phyloP scores from a whole-genome alignment of 2,329 filamentous ascomycete species.

The Graphilbum ipis-grandicollis region DNA sequence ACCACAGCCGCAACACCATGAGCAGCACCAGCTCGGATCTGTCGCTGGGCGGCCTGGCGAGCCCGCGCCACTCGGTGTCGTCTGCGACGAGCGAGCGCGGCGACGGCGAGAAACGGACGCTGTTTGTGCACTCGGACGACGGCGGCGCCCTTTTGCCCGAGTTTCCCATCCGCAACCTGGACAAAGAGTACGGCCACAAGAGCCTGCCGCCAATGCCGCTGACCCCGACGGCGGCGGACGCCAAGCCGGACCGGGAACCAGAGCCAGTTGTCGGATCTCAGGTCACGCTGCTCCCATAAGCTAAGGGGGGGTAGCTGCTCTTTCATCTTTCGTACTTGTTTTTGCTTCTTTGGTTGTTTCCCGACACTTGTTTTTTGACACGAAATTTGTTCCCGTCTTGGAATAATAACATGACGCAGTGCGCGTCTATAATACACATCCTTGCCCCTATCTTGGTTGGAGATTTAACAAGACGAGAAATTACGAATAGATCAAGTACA shows the following conservation, averaged over 20 bases:
- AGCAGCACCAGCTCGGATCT: conserved; percentile 10
- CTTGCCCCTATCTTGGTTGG: too few relatives aligned
- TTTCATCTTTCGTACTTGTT: too few relatives aligned
- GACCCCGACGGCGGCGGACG: too few relatives aligned
- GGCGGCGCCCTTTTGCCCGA: conserved; percentile 2
- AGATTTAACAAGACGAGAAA: too few relatives aligned
- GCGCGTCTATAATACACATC: too few relatives aligned
- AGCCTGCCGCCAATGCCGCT: not conserved
- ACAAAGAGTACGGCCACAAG: conserved; percentile 5
- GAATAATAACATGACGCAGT: too few relatives aligned
- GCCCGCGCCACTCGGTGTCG: conserved; percentile 8
- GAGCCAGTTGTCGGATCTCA: conserved; percentile 3
- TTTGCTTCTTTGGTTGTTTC: too few relatives aligned
- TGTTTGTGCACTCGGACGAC: too few relatives aligned
- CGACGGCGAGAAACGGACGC: conserved; percentile 2
- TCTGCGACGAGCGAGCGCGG: conserved; percentile 6
- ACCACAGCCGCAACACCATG: conserved; percentile 9
- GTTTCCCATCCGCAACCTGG: conserved; percentile 7
- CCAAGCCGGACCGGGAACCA: not conserved
- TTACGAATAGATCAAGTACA: too few relatives aligned
- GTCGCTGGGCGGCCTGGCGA: conserved; percentile 4
- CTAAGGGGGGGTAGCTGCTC: too few relatives aligned
- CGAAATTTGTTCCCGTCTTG: too few relatives aligned
- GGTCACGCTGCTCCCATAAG: conserved; percentile 6
- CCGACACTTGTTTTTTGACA: too few relatives aligned